Percentiles rank a stretch among this genome's conserved stretches.
Conservation (phyloP, 192 early-diverging fungal genomes). For the Umbelopsis sp. region DNA sequence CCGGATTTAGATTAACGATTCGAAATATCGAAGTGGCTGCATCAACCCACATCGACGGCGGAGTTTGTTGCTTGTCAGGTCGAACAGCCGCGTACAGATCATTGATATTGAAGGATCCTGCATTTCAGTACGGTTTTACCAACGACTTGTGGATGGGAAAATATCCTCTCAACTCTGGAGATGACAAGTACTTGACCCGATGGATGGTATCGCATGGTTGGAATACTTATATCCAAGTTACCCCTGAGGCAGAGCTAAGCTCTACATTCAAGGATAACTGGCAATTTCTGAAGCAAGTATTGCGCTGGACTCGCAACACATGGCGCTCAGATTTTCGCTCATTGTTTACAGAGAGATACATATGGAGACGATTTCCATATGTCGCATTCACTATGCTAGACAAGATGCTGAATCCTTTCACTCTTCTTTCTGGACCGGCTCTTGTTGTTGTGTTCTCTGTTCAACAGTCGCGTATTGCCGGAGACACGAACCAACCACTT, state of each 20-base stretch:
- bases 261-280: conserved; percentile 81
- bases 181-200: conserved; percentile 76
- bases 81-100: conserved; percentile 73
- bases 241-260: conserved; percentile 63
- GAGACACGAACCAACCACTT: conserved; percentile 32
- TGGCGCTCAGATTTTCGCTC: conserved; percentile 70
- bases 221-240: conserved; percentile 70
- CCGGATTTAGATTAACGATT: conserved; percentile 69
- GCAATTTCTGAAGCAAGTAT: conserved; percentile 69
- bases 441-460: conserved; percentile 55
- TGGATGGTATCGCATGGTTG: conserved; percentile 73
- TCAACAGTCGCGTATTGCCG: conserved; percentile 36
- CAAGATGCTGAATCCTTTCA: conserved; percentile 76
- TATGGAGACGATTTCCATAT: conserved; percentile 70
- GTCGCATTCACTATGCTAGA: conserved; percentile 77
- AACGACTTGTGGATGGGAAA: conserved; percentile 74
- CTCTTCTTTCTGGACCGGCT: conserved; percentile 63
- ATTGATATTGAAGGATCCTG: conserved; percentile 67
- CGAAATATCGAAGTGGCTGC: conserved; percentile 76
- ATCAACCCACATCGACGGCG: conserved; percentile 75
- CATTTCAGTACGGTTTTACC: conserved; percentile 71
- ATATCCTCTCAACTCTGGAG: conserved; percentile 73
- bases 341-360: conserved; percentile 61
- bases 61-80: conserved; percentile 73
- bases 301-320: conserved; percentile 76